phyloP scores from a whole-genome alignment of 169 alveolate species.

The Eimeria sp. region DNA sequence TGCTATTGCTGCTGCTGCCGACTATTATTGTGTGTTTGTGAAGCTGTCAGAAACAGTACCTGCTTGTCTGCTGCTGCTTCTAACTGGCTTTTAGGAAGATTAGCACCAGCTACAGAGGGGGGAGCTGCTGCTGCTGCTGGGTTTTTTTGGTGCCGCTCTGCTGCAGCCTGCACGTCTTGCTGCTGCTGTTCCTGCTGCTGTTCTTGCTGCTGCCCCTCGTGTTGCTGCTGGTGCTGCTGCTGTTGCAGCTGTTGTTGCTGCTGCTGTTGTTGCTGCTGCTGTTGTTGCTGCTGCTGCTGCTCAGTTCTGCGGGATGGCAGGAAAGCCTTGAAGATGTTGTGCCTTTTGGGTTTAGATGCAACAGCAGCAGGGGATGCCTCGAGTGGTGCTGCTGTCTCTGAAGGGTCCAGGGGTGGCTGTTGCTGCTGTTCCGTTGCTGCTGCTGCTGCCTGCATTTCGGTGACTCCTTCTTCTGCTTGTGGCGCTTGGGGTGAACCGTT shows the following conservation, averaged over 20 bases:
- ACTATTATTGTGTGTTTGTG: too few relatives aligned
- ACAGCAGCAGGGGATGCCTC: neutral
- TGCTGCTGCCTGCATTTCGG: neutral
- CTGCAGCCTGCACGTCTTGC: too few relatives aligned
- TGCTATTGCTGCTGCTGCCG: neutral
- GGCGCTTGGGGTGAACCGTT: neutral
- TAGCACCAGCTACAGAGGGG: neutral
- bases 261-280: neutral
- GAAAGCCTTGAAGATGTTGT: neutral
- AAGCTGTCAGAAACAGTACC: too few relatives aligned
- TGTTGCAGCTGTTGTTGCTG: neutral
- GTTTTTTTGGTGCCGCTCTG: too few relatives aligned
- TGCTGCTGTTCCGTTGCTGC: too few relatives aligned
- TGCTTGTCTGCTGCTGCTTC: too few relatives aligned
- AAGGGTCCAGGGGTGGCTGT: neutral
- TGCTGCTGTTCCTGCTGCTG: slow-evolving; percentile 1
- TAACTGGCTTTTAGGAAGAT: too few relatives aligned
- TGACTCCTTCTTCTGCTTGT: too few relatives aligned
- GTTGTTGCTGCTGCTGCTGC: slow-evolving; percentile 6
- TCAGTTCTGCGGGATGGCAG: neutral
- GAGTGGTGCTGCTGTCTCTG: neutral
- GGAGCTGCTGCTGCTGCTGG: too few relatives aligned
- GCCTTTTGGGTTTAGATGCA: slow-evolving; percentile 5
- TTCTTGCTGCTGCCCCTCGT: neutral
- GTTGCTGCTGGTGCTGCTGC: slow-evolving; percentile 20